These are phyloP conservation scores for Vicia faba DNA, from an alignment of 306 rosid species.

Conservation along the genomic window DNA sequence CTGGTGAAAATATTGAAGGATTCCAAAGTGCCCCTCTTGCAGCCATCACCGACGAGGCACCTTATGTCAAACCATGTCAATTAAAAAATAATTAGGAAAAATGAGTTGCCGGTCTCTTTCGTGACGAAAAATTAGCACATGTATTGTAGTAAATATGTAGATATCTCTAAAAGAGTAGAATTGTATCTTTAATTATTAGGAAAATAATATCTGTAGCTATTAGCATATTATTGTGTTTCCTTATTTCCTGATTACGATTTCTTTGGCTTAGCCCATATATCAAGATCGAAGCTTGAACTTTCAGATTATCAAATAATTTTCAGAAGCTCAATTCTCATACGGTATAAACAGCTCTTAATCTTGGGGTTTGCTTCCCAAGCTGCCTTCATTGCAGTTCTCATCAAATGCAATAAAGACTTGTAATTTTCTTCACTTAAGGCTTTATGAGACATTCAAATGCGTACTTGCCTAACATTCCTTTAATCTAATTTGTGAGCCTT, in stretches of 20 bases:
- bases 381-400: background rate
- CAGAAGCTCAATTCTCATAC: background rate
- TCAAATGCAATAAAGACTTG: background rate
- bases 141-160: background rate
- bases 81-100: conserved; percentile 30
- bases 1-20: conserved; percentile 77
- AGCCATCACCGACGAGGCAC: conserved; percentile 85
- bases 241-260: background rate
- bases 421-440: background rate
- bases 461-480: conserved; percentile 12
- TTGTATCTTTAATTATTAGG: background rate
- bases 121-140: background rate
- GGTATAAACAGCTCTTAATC: background rate
- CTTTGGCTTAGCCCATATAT: background rate
- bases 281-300: conserved; percentile 1
- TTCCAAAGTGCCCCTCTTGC: conserved; percentile 98
- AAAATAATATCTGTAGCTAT: background rate
- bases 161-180: background rate
- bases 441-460: conserved; percentile 24
- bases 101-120: conserved; percentile 1
- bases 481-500: background rate
- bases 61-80: conserved; percentile 43
- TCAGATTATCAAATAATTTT: conserved; percentile 2
- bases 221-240: background rate
- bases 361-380: background rate